Evolutionary conservation across 352 stramenopile species (phyloP).

Genomic region (Globisporangium parvum): DNA sequence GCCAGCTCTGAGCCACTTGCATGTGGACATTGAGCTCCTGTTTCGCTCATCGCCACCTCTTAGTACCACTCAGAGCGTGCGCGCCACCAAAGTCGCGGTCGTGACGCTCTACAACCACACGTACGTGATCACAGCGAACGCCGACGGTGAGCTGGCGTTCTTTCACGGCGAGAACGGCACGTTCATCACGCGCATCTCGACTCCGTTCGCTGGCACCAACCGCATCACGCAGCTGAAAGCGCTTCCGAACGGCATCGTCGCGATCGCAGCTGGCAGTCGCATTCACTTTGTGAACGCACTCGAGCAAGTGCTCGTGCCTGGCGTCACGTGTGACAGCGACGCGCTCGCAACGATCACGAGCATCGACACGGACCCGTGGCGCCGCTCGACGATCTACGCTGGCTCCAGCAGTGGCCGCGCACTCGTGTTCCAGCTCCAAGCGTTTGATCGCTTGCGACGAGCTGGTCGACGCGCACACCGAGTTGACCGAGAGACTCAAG

Average conservation of each 20-base stretch:
- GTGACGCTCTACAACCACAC: conserved; percentile 11
- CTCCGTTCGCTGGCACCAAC: not conserved
- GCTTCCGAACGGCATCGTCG: conserved; percentile 21
- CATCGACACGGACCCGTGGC: conserved; percentile 25
- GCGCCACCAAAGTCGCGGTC: conserved; percentile 7
- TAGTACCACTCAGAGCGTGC: too few species aligned
- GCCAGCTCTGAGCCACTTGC: conserved; percentile 7
- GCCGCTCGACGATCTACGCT: conserved; percentile 19
- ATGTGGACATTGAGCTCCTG: conserved; percentile 14
- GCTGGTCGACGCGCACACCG: conserved; percentile 9
- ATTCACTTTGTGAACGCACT: conserved; percentile 24
- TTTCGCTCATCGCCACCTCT: conserved; percentile 1
- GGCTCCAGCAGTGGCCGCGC: conserved; percentile 21
- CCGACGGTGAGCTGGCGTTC: conserved; percentile 3
- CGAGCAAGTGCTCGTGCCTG: conserved; percentile 12
- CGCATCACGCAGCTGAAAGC: conserved; percentile 16
- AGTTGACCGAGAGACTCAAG: not conserved
- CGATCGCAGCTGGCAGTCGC: conserved; percentile 15
- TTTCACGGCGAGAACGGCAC: conserved; percentile 17
- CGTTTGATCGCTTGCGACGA: conserved; percentile 8
- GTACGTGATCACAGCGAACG: conserved; percentile 8
- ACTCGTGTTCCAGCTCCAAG: conserved; percentile 25
- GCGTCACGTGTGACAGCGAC: conserved; percentile 19
- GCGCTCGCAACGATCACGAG: conserved; percentile 25
- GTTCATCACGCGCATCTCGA: conserved; percentile 3